Base-by-base conservation (phyloP, 2,329 filamentous ascomycete genomes). In the Trichoderma harzianum region DNA sequence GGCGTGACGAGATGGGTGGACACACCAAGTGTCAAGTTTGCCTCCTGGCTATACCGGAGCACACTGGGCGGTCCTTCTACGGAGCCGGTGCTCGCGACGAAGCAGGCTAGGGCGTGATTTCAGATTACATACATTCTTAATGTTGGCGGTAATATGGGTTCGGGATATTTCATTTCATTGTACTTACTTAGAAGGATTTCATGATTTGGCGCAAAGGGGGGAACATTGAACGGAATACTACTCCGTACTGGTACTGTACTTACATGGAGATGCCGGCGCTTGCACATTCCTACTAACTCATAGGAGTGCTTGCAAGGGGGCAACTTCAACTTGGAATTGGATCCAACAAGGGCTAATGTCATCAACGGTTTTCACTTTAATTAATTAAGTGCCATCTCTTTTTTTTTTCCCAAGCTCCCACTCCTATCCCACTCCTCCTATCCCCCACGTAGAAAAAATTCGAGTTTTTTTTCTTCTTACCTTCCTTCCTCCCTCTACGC, bases 21-120 rank as follows among this genome's bases (percentile, higher is more conserved):
- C 74, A 86, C 90, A 74, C 89, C 89, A 1, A 87, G 86, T 62
- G 88, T 92, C 18, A 85, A 80, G 61, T 85, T 90, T 75, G 80
- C 87, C 12, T 82, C 84, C 34, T 88, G 87, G 87, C 72, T 90
- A 21, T 91, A 92, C 24, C 72, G 68, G 6, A 71, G 67, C 55
- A 71, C 69, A 14, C n/a, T 73, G 62, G 62, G 61, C 11, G 12
- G 26, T n/a, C 34, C n/a, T n/a, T 53, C 21, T 24, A 30, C 57
- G 32, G 71, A 72, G 36, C 61, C 67, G 30, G n/a, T 68, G 62
- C 57, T 64, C 11, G 30, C 30, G 2, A 51, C 24, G 36, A 72
- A 70, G 61, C 72, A 72, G 61, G 70, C 70, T 32, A 69, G 36
- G 34, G 64, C 72, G n/a, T 72, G 69, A 65, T 51, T 47, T 47